Evolutionary conservation across 306 rosid species (phyloP).

Genomic region (Cucurbita moschata): DNA sequence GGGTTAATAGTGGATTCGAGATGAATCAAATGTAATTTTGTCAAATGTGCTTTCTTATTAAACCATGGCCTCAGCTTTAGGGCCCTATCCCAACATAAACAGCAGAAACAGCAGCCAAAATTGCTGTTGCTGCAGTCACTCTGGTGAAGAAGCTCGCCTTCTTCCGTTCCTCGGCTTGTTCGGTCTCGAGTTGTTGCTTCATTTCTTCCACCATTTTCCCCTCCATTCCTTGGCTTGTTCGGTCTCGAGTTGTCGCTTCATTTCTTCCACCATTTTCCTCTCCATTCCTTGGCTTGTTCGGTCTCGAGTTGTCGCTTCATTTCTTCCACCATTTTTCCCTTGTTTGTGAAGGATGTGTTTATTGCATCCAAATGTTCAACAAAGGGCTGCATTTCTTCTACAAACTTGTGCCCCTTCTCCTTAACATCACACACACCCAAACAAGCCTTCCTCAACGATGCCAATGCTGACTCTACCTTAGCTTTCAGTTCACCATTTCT

Average conservation of each 20-base stretch:
- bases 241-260: too few relatives aligned
- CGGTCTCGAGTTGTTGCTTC: too few relatives aligned
- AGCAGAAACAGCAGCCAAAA: constrained; percentile 49
- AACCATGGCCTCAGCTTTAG: constrained; percentile 11
- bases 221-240: constrained; percentile 27
- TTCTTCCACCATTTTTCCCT: constrained; percentile 41
- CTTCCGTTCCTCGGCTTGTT: constrained; percentile 29
- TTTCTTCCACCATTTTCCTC: too few relatives aligned
- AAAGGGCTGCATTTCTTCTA: constrained; percentile 25
- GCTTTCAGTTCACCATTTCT: constrained; percentile 25
- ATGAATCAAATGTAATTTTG: too few relatives aligned
- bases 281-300: neutral
- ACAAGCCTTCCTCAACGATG: constrained; percentile 47
- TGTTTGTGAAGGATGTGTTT: constrained; percentile 6
- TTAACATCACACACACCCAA: constrained; percentile 12
- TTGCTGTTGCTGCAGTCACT: constrained; percentile 50
- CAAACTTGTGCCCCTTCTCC: constrained; percentile 19
- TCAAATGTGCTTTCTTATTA: too few relatives aligned
- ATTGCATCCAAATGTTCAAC: constrained; percentile 49
- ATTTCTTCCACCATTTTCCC: constrained; percentile 26
- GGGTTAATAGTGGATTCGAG: too few relatives aligned
- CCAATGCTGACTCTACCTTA: constrained; percentile 28
- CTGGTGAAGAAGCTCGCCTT: constrained; percentile 45
- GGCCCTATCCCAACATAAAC: constrained; percentile 54
- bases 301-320: constrained; percentile 33